These are phyloP conservation scores for Platanthera zijinensis DNA, from an alignment of 106 monocot species.

Conservation along the genomic window DNA sequence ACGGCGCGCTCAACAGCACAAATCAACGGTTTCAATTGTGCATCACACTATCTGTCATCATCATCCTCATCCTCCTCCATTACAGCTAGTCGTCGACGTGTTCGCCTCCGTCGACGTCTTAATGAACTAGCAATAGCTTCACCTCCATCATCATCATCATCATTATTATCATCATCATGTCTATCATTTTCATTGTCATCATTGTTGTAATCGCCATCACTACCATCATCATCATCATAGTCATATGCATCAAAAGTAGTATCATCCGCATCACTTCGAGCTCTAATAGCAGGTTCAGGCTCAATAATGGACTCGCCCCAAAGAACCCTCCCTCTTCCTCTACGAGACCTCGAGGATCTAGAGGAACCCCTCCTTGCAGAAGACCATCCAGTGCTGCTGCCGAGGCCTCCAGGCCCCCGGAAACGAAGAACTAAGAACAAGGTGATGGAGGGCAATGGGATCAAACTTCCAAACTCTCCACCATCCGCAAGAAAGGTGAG, in stretches of 20 bases:
- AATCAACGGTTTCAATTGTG: background rate
- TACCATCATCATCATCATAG: conserved; percentile 6
- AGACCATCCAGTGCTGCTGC: background rate
- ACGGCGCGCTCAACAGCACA: background rate
- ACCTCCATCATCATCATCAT: conserved; percentile 9
- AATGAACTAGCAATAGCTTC: background rate
- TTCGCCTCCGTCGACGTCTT: conserved; percentile 2
- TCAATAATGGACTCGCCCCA: conserved; percentile 26
- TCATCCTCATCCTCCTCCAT: conserved; percentile 4
- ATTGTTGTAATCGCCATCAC: background rate
- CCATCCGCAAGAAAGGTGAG: conserved; percentile 2
- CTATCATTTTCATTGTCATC: conserved; percentile 1
- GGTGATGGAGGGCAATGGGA: conserved; percentile 19
- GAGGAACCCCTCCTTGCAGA: conserved; percentile 6
- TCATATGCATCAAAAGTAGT: too few species aligned
- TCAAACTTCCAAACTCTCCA: background rate
- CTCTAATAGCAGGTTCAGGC: background rate
- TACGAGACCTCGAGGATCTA: background rate
- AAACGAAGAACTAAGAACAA: conserved; percentile 13
- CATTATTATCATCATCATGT: conserved; percentile 6
- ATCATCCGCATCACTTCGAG: background rate
- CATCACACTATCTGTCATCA: conserved; percentile 5
- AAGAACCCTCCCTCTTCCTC: conserved; percentile 10
- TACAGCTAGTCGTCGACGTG: conserved; percentile 3
- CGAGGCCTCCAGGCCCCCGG: background rate